Base-by-base conservation (phyloP, 805 yeast genomes). In the Dipodascopsis uninucleata region DNA sequence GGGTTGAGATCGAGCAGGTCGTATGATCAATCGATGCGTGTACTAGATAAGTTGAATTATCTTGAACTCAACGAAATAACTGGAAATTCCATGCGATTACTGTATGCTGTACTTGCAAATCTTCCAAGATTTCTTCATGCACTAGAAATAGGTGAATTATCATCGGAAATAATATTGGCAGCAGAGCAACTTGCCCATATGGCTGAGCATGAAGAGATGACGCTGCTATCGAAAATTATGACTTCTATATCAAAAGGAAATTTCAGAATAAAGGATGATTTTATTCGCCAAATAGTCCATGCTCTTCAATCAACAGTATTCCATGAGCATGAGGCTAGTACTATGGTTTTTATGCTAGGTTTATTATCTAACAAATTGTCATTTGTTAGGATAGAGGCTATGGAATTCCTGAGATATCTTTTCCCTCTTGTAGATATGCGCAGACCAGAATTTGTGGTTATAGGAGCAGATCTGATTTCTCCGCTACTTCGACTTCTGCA, bases 381-480 rank as follows among this genome's bases (percentile, higher is more conserved):
- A 1, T 88, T 95, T 95, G 79, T 94, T 2, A 83, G 85, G 54
- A 59, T 74, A 8, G 96, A 90, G 62, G 78, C 93, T 0, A 72
- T 94, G 78, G 82, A 78, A 40, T 65, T 88, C 1, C 71, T 93
- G 53, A 81, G 82, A 57, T 76, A 79, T 37, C 63, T 93, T 5
- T 75, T 94, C 51, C 89, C 96, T 1, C 70, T 77, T 47, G 81
- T 88, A 12, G 89, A 93, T 58, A 68, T 89, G 41, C 79, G 78
- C 35, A 69, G 82, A 28, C 85, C 82, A 16, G 95, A 83, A 57
- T 88, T 88, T 60, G 73, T 77, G 23, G 94, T 95, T 1, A 82
- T 87, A 29, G 98, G 98, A 3, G 97, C 98, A 0, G 98, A 93
- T 60, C 69, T 93, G 41, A 85, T 93, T 4, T 83, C 96, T 1